These are phyloP conservation scores for Globisporangium cystogenes DNA, from an alignment of 352 stramenopile species.

Conservation along the genomic window DNA sequence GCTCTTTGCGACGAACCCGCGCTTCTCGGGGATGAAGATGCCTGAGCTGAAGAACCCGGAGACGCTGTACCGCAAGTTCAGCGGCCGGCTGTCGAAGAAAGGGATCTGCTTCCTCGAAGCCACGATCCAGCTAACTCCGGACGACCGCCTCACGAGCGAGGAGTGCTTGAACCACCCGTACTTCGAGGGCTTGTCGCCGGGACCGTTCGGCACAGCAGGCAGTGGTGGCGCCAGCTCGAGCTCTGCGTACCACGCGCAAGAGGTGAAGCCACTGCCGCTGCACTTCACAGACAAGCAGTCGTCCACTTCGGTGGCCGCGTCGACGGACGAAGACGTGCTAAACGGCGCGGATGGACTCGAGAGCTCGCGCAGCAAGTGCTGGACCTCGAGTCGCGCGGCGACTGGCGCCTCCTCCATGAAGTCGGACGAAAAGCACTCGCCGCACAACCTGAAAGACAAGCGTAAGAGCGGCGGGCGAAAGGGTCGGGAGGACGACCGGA, in stretches of 20 bases:
- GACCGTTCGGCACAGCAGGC: background rate
- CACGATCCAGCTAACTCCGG: constrained; percentile 70
- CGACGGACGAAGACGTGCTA: constrained; percentile 14
- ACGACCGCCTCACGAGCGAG: constrained; percentile 66
- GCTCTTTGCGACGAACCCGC: constrained; percentile 88
- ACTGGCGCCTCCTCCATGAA: background rate
- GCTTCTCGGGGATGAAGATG: constrained; percentile 92
- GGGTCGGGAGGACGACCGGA: constrained; percentile 28
- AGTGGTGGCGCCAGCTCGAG: constrained; percentile 4
- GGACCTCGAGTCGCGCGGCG: constrained; percentile 21
- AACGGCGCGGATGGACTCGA: constrained; percentile 20
- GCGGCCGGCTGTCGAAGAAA: constrained; percentile 80
- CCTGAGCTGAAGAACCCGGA: constrained; percentile 90
- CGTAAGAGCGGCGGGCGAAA: constrained; percentile 32
- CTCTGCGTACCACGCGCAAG: constrained; percentile 9
- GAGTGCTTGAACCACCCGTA: constrained; percentile 85
- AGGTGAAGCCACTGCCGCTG: constrained; percentile 25
- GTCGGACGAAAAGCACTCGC: constrained; percentile 32
- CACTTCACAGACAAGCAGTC: constrained; percentile 24
- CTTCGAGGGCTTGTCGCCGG: constrained; percentile 68
- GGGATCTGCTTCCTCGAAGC: constrained; percentile 78
- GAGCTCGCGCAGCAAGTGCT: constrained; percentile 30
- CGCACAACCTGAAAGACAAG: constrained; percentile 27
- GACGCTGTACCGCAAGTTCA: constrained; percentile 89
- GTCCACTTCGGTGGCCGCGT: constrained; percentile 2